Evolutionary conservation across 2,329 filamentous ascomycete genomes (phyloP), one percentile per base, ranked within the genome.

Genomic region (Cercospora sp.): DNA sequence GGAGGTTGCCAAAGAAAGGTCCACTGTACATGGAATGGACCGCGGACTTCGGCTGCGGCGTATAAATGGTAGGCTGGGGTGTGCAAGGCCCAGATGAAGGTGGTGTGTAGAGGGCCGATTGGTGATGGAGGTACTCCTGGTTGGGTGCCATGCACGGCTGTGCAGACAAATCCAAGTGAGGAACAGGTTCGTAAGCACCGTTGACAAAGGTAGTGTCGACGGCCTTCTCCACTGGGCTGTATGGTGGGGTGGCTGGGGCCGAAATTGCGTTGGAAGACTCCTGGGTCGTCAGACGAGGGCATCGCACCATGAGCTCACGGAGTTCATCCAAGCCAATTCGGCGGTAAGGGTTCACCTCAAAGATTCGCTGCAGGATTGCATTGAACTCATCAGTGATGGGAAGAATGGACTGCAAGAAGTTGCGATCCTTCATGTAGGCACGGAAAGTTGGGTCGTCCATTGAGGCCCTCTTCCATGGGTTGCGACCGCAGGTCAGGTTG

Each of bases 381-480:
- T 97, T 94, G 79, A 98, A 86, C 78, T 97, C 94, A 78, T 92
- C 86, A 65, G 95, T 94, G 76, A 99, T 82, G 23, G 95, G 94
- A 66, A 99, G 86, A 75, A 99, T 99, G 70, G 93, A 91, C 84
- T 93, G 91, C 72, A 99, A 84, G 80, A 98, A 99, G 77, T 91
- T 90, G 69, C 89, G 88, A 77, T 93, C 93, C 83, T 90, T 90
- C 74, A 91, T 87, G 82, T 91, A 98, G 64, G 94, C 94, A 76
- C 91, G 89, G 86, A 98, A 99, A 57, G 95, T 98, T 72, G 93
- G 93, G 81, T 99, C 95, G 80, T 97, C 93, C 74, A 89, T 85
- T 12, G 93, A 97, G 70, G 95, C 95, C 79, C 95, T 91, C 83
- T 98, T 98, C 95, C 95, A 99, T 68, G 95, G 95, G 82, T 99